Base-by-base conservation (phyloP, 768 basidiomycete genomes). In the Pleurotus tuber-regium region DNA sequence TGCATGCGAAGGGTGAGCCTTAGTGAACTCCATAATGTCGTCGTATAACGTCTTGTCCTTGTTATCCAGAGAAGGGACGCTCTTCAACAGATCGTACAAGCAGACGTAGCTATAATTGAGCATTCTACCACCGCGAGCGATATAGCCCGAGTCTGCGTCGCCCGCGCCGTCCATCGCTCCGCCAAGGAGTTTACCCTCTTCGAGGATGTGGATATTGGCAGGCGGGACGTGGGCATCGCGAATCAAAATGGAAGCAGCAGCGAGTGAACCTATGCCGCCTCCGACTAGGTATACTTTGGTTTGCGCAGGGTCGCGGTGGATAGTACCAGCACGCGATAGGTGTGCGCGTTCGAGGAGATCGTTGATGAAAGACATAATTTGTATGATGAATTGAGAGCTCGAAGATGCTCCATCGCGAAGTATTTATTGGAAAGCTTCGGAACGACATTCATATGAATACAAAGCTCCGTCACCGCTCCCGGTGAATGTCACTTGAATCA, bases 11-110 rank as follows among this genome's bases (percentile, higher is more conserved):
- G 43, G 43, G 19, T 46, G 43, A 25, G 43, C 43, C 26, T 46
- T 31, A 16, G 43, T 46, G 16, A 46, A 46, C n/a, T 46, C 43
- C 43, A 46, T 46, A 12, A 46, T 46, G n/a, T 46, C 43, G 43
- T 46, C 43, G 28, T 46, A 18, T 16, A 46, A 18, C 3, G 43
- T 46, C 43, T 46, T 46, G 23, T 19, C 43, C n/a, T 26, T n/a
- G 43, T 18, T 46, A n/a, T 46, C 43, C 28, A 29, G n/a, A 12
- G 43, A 46, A 4, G 43, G 43, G 24, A 46, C 43, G 26, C 43
- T 46, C 43, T 46, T 46, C 12, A 46, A 21, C 14, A 46, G 26
- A 16, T 46, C 28, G n/a, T 31, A 46, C 43, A 46, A 29, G 26
- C 43, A 46, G 28, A 46, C 43, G 26, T 46, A 46, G 28, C 43